These are phyloP conservation scores for Penicillium sp. DNA, from an alignment of 2,329 filamentous ascomycete species.

Conservation along the genomic window DNA sequence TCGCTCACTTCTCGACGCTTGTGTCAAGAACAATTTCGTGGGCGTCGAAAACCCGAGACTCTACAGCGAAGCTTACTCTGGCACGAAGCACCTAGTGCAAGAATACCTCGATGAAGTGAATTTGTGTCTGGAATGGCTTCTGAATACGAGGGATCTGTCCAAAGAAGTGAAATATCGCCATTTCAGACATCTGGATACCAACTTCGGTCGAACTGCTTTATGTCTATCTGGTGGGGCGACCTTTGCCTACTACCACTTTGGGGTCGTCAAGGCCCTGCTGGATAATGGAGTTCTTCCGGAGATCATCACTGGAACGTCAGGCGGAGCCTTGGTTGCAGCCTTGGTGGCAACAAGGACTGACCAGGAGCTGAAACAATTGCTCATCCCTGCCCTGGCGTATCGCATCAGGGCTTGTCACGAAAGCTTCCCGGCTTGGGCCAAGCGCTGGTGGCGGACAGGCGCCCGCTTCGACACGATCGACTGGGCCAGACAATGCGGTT, in stretches of 20 bases:
- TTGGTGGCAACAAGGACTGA: slow-evolving; percentile 86
- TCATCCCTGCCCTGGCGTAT: slow-evolving; percentile 81
- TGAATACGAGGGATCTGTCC: slow-evolving; percentile 63
- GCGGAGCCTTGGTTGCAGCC: slow-evolving; percentile 83
- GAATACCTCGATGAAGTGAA: slow-evolving; percentile 73
- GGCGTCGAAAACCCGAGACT: slow-evolving; percentile 88
- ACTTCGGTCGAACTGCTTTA: slow-evolving; percentile 86
- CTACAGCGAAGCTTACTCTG: slow-evolving; percentile 97
- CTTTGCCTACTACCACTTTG: slow-evolving; percentile 96
- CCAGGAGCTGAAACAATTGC: slow-evolving; percentile 77
- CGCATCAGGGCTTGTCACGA: slow-evolving; percentile 85
- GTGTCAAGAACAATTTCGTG: slow-evolving; percentile 96
- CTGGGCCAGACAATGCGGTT: slow-evolving; percentile 79
- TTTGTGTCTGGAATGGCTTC: slow-evolving; percentile 61
- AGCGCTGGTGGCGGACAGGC: slow-evolving; percentile 86
- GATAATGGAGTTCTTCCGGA: slow-evolving; percentile 83
- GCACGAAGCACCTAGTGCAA: slow-evolving; percentile 92
- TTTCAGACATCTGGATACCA: slow-evolving; percentile 85
- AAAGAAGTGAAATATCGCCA: slow-evolving; percentile 71
- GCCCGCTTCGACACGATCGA: slow-evolving; percentile 91
- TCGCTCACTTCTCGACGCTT: slow-evolving; percentile 74
- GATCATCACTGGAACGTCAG: slow-evolving; percentile 94
- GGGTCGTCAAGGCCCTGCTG: slow-evolving; percentile 81
- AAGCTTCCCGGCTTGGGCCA: slow-evolving; percentile 68
- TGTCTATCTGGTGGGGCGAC: slow-evolving; percentile 90